Percentiles rank a stretch among this genome's conserved stretches.
These are phyloP conservation scores for Funneliformis caledonium DNA, from an alignment of 371 early-diverging fungal genomes.

Conservation along the genomic window DNA sequence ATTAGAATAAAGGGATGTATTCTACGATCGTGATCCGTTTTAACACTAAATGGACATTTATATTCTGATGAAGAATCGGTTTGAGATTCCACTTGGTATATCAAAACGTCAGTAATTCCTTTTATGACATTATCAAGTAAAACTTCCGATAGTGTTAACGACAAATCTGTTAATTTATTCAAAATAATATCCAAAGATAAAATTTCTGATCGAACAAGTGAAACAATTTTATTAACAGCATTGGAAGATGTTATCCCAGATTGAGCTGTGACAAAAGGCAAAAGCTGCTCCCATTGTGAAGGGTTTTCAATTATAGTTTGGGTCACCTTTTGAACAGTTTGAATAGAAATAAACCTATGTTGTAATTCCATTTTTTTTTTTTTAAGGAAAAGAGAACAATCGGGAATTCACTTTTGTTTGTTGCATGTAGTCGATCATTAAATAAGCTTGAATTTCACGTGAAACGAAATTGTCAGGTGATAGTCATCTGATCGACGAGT, in stretches of 20 bases:
- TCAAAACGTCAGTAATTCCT: conserved; percentile 30
- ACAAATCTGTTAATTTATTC: not conserved
- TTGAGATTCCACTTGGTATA: conserved; percentile 13
- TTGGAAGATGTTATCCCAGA: conserved; percentile 25
- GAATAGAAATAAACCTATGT: conserved; percentile 3
- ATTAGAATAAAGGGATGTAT: conserved; percentile 24
- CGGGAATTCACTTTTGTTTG: not conserved
- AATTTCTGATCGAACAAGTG: conserved; percentile 1
- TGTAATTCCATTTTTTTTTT: conserved; percentile 4
- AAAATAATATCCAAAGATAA: conserved; percentile 7
- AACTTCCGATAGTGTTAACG: not conserved
- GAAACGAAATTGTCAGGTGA: too few species aligned
- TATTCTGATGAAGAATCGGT: conserved; percentile 14
- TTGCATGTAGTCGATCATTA: not conserved
- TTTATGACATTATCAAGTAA: conserved; percentile 11
- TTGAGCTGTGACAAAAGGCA: conserved; percentile 16
- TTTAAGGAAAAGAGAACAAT: not conserved
- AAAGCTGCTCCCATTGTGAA: conserved; percentile 24
- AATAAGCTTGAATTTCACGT: not conserved
- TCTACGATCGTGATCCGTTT: not conserved
- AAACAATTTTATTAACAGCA: conserved; percentile 2
- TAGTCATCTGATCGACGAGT: too few species aligned
- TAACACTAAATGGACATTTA: conserved; percentile 18
- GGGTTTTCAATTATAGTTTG: not conserved
- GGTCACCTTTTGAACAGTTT: conserved; percentile 18